Percentiles rank a stretch among this genome's conserved stretches.
These are phyloP conservation scores for Staphylotrichum tortipilum DNA, from an alignment of 495 filamentous ascomycete genomes.

Conservation along the genomic window DNA sequence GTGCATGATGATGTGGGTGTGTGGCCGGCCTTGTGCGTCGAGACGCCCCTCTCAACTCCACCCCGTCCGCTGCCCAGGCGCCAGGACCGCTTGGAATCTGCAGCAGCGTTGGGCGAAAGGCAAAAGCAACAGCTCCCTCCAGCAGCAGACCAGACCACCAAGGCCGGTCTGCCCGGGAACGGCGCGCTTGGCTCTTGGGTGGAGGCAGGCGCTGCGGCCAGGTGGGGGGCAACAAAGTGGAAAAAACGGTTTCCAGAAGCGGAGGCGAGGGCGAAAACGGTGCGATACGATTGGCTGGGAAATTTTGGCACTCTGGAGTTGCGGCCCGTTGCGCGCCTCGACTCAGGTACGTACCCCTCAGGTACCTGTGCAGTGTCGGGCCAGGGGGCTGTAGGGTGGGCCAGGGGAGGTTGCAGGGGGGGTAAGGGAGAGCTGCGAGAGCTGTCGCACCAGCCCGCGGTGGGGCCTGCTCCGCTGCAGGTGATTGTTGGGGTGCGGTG, in stretches of 20 bases:
- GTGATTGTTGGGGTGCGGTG: constrained; percentile 4
- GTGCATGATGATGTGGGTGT: no score
- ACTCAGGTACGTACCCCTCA: constrained; percentile 13
- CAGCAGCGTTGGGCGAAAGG: no score
- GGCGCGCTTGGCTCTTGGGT: constrained; percentile 3
- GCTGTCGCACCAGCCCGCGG: neutral
- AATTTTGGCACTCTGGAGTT: constrained; percentile 29
- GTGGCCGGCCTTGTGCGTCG: no score
- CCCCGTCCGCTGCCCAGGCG: no score
- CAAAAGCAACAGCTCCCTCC: no score
- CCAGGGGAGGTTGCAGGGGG: constrained; percentile 5
- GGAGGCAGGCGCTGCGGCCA: no score
- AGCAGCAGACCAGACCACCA: no score
- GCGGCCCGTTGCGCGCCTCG: constrained; percentile 23
- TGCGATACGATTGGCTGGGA: constrained; percentile 16
- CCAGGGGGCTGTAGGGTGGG: neutral
- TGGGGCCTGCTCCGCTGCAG: neutral
- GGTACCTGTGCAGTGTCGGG: neutral
- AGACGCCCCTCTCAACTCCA: no score
- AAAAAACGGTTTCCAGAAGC: constrained; percentile 18
- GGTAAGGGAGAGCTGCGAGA: neutral
- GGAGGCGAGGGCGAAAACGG: constrained; percentile 7
- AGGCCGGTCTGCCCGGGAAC: no score
- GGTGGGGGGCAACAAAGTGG: no score
- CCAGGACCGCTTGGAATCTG: no score